A percentile compares a stretch with the other conserved stretches of the same genome.
These are phyloP conservation scores for Fusarium papillatum DNA, from an alignment of 2,329 filamentous ascomycete genomes.

Conservation along the genomic window DNA sequence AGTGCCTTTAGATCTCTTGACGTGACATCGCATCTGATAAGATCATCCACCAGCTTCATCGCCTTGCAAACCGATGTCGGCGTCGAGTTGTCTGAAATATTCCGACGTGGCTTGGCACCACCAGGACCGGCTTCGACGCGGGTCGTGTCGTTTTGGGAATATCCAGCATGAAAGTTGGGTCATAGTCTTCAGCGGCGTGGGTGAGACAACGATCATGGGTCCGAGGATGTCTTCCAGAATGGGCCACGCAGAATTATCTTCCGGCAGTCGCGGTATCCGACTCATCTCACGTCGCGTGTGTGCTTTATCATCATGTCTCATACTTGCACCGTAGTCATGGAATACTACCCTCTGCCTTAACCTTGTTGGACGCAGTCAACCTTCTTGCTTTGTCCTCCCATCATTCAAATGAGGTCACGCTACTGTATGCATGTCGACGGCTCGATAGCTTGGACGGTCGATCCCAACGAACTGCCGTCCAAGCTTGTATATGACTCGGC, in stretches of 20 bases:
- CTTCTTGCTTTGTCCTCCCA: not conserved
- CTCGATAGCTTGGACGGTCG: slow-evolving; percentile 10
- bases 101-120: slow-evolving; percentile 8
- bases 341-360: not conserved
- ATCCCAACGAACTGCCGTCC: slow-evolving; percentile 26
- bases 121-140: not conserved
- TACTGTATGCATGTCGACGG: slow-evolving; percentile 24
- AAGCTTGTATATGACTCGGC: slow-evolving; percentile 15
- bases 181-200: slow-evolving; percentile 12
- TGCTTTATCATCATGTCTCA: not conserved
- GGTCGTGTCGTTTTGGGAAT: slow-evolving; percentile 14
- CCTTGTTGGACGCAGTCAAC: not conserved
- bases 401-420: not conserved
- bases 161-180: slow-evolving; percentile 4
- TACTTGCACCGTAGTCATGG: not conserved
- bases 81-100: slow-evolving; percentile 3
- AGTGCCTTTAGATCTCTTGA: not conserved
- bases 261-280: not conserved
- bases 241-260: slow-evolving; percentile 5
- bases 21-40: slow-evolving; percentile 12
- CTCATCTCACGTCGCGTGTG: not conserved
- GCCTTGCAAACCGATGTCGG: slow-evolving; percentile 18
- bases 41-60: slow-evolving; percentile 4
- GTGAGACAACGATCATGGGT: not conserved
- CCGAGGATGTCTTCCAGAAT: not conserved